Base-by-base conservation (phyloP, 2,329 filamentous ascomycete species). In the Alternaria novae-zelandiae region DNA sequence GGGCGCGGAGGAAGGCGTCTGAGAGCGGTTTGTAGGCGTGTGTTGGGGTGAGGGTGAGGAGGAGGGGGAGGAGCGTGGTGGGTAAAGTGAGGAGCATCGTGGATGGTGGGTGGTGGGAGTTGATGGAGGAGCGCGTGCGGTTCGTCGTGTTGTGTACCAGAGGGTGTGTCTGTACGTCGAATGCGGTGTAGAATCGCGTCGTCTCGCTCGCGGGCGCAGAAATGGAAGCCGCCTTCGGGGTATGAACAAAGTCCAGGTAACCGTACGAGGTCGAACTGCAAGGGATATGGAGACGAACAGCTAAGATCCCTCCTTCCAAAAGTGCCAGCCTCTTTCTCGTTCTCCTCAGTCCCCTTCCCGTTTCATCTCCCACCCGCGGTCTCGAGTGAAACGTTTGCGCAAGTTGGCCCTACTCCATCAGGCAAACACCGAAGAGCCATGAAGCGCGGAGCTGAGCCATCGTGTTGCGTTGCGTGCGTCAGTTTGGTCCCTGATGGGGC, bases 1-100 rank as follows among this genome's bases (percentile, higher is more conserved):
- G 86, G 56, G 83, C 84, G 67, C 85, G 86, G 46, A 98, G 85
- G 32, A 91, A 90, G 60, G 88, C 86, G 81, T 97, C 91, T 36
- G 93, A 92, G 61, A 98, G 84, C 23, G 84, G 75, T 46, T 84
- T 83, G 79, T 90, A 90, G 59, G 86, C 86, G 43, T 72, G 60
- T 44, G 70, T 13, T 15, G 63, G 25, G 6, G 60, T 61, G 20
- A 69, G 46, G 43, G 70, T 51, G 28, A 67, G 32, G 26, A 73
- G 55, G 54, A 57, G 36, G 17, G 68, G 54, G 28, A 72, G 54
- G 17, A 66, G 17, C 10, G 64, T 63, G 45, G 65, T 8, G 36
- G 36, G 36, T 17, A 30, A 56, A 57, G 21, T 28, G 36, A 36
- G 53, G 36, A 64, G 49, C 15, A 53, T 30, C 13, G 28, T 23